Base-by-base conservation (phyloP, 345 rosid genomes). In the Lenwebbia sp. region DNA sequence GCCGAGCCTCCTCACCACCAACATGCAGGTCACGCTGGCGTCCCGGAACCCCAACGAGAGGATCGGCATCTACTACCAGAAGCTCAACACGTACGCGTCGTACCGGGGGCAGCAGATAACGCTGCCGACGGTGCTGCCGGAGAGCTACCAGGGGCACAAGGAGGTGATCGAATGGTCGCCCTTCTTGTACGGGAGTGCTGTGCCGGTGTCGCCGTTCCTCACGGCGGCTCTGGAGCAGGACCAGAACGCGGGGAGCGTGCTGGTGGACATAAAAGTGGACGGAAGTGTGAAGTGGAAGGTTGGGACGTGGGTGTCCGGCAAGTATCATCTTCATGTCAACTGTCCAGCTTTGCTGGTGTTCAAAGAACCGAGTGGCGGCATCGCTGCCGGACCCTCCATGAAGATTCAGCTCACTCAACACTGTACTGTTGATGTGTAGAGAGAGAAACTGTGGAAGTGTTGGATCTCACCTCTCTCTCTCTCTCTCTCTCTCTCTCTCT, bases 61-160 rank as follows among this genome's bases (percentile, higher is more conserved):
- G 84, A 89, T 94, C 86, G 96, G 98, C 40, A 86, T 95, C 30
- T 94, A 87, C 92, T 94, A 93, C 86, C 90, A 90, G 26, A 89
- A 84, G 60, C 90, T 94, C 54, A 92, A 91, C 62, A 83, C 89
- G 47, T 90, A 89, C 82, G 96, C 93, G 3, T 88, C 98, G 0
- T 96, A 96, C 85, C 94, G 98, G 4, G 90, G 90, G 91, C 98
- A 96, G 85, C 95, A 92, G 91, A 91, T 96, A 50, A 94, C 98
- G 2, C 83, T 88, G 21, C 88, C 94, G 13, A 91, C 92, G 1
- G 70, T 86, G 83, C 89, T 95, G 47, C 99, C 98, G 0, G 55
- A 70, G 14, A 91, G 93, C 14, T 95, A 96, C 93, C 94, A 91
- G 85, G 98, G 95, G 23, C 95, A 93, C 87, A 78, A 89, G 50